phyloP scores from a whole-genome alignment of 108 stramenopile genomes.

The Tribonema minus region DNA sequence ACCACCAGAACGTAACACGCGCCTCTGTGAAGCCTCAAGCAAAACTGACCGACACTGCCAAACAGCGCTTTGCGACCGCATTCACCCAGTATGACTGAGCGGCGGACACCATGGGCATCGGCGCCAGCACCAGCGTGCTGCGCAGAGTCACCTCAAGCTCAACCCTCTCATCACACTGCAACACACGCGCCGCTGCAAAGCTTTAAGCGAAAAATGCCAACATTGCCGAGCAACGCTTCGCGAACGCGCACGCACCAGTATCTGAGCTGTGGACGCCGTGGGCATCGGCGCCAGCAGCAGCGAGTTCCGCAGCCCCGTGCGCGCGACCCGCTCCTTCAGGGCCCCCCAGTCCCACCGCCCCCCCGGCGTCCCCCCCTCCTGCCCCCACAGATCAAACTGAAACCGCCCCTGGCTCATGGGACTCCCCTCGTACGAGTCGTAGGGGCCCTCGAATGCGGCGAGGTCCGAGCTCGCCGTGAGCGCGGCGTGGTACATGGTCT shows the following conservation, averaged over 20 bases:
- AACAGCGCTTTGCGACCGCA: too few species aligned
- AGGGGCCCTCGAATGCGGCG: constrained; percentile 82
- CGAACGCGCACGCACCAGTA: constrained; percentile 70
- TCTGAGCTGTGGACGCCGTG: constrained; percentile 99
- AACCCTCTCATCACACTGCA: too few species aligned
- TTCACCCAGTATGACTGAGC: too few species aligned
- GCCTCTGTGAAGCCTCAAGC: too few species aligned
- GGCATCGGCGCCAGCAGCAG: constrained; percentile 98
- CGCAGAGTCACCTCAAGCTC: too few species aligned
- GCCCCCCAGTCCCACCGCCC: constrained; percentile 89
- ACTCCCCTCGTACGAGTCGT: constrained; percentile 86
- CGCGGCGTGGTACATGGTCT: constrained; percentile 98
- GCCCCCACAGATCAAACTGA: constrained; percentile 96
- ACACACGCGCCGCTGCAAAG: too few species aligned
- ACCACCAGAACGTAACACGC: too few species aligned
- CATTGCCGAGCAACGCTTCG: too few species aligned
- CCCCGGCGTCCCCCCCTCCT: constrained; percentile 3
- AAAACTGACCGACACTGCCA: too few species aligned
- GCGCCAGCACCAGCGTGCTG: neutral
- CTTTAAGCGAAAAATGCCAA: too few species aligned
- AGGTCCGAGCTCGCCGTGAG: constrained; percentile 84
- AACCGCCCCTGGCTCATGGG: constrained; percentile 89
- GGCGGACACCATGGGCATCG: neutral
- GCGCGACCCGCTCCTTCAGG: constrained; percentile 72
- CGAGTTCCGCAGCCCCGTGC: constrained; percentile 94